phyloP scores from a whole-genome alignment of 2,329 filamentous ascomycete species.

The Xylaria sp. region DNA sequence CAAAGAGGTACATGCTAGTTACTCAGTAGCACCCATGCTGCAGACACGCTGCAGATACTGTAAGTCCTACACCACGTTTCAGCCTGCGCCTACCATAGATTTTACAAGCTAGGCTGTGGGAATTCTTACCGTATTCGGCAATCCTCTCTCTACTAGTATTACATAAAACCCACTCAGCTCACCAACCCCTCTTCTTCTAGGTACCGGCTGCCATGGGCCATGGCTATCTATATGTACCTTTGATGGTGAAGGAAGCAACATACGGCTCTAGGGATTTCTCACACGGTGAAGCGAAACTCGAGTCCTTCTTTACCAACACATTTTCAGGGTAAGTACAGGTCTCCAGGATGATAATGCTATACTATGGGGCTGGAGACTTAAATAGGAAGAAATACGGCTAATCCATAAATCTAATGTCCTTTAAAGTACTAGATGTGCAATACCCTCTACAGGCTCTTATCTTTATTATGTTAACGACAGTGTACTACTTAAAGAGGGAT shows the following conservation, averaged over 20 bases:
- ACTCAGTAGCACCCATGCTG: too few relatives aligned
- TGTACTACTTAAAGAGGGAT: too few relatives aligned
- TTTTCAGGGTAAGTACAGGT: too few relatives aligned
- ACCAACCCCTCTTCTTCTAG: background rate
- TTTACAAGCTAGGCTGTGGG: background rate
- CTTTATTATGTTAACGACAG: too few relatives aligned
- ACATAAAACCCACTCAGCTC: background rate
- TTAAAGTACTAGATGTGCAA: too few relatives aligned
- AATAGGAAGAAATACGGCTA: too few relatives aligned
- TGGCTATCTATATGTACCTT: background rate
- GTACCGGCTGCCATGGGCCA: background rate
- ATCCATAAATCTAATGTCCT: too few relatives aligned
- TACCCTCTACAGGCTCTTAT: too few relatives aligned
- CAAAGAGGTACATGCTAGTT: too few relatives aligned
- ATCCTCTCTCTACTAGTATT: background rate
- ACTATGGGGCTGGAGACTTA: too few relatives aligned
- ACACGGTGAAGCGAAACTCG: background rate
- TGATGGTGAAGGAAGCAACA: background rate
- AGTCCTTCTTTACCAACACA: background rate
- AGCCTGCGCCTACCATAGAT: background rate
- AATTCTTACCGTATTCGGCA: constrained; percentile 8
- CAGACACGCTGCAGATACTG: background rate
- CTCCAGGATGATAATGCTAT: too few relatives aligned
- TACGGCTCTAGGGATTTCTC: background rate
- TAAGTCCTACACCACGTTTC: background rate